These are phyloP conservation scores for Clathrus columnatus DNA, from an alignment of 768 basidiomycete species.

Conservation along the genomic window DNA sequence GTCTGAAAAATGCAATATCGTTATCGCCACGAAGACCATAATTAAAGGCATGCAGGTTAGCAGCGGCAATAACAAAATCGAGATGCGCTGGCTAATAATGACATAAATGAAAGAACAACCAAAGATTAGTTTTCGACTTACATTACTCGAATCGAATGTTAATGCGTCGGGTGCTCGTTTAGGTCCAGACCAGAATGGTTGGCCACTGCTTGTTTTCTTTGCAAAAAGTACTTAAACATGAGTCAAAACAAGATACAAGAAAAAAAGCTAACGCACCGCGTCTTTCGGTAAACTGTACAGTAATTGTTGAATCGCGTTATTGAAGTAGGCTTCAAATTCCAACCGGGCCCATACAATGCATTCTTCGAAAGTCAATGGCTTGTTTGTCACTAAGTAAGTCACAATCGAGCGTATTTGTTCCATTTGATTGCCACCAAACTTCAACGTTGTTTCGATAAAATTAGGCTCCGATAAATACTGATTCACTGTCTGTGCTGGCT, in stretches of 20 bases:
- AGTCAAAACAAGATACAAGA: neutral
- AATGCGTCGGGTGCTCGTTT: slow-evolving; percentile 94
- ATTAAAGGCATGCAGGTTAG: slow-evolving; percentile 96
- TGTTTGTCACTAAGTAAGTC: slow-evolving; percentile 82
- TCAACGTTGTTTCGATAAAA: slow-evolving; percentile 83
- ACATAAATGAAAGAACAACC: slow-evolving; percentile 8
- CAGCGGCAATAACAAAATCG: slow-evolving; percentile 82
- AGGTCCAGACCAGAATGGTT: slow-evolving; percentile 98
- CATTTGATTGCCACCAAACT: slow-evolving; percentile 85
- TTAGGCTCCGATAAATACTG: slow-evolving; percentile 95
- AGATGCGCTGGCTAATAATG: slow-evolving; percentile 66
- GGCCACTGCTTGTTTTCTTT: slow-evolving; percentile 72
- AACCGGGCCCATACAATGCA: slow-evolving; percentile 95
- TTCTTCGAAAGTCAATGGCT: slow-evolving; percentile 93
- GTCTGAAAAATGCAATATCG: slow-evolving; percentile 72
- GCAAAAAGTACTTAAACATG: neutral
- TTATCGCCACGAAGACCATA: slow-evolving; percentile 91
- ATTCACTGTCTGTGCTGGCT: slow-evolving; percentile 90
- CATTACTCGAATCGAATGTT: slow-evolving; percentile 78
- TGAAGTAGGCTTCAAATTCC: slow-evolving; percentile 91
- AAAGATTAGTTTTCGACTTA: slow-evolving; percentile 33
- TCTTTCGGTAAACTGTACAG: slow-evolving; percentile 94
- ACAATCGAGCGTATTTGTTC: slow-evolving; percentile 85
- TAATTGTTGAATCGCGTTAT: slow-evolving; percentile 87
- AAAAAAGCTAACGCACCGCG: slow-evolving; percentile 35